Evolutionary conservation across 2,329 filamentous ascomycete species (phyloP).

Genomic region (Neofusicoccum kwambonambiense): DNA sequence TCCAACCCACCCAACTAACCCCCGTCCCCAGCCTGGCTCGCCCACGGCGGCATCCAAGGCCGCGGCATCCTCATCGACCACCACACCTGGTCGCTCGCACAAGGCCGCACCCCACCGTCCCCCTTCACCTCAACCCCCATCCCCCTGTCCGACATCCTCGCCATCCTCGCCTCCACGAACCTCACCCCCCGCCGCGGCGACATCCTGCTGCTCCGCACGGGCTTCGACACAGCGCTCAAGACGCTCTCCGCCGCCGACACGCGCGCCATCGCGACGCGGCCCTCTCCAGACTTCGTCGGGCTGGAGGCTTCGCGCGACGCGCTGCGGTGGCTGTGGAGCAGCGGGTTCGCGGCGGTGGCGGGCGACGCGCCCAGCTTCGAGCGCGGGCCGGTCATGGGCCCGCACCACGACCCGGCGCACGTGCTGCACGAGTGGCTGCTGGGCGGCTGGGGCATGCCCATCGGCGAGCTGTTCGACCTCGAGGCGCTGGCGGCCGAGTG

Average conservation of each 20-base stretch:
- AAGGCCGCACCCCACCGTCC: conserved; percentile 10
- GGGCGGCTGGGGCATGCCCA: conserved; percentile 51
- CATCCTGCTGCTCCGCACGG: conserved; percentile 40
- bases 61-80: conserved; percentile 19
- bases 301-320: conserved; percentile 38
- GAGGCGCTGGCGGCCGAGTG: conserved; percentile 53
- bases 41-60: conserved; percentile 14
- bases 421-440: conserved; percentile 44
- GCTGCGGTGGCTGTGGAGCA: conserved; percentile 49
- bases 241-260: conserved; percentile 24
- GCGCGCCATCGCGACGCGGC: conserved; percentile 28
- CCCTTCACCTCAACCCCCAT: conserved; percentile 18
- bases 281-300: conserved; percentile 38
- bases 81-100: neutral
- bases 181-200: conserved; percentile 21
- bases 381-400: conserved; percentile 38
- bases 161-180: conserved; percentile 17
- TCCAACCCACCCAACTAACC: neutral
- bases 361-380: conserved; percentile 47
- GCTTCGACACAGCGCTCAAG: conserved; percentile 35
- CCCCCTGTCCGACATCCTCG: conserved; percentile 20
- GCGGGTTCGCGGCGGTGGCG: conserved; percentile 47
- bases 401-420: conserved; percentile 29
- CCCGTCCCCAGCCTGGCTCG: conserved; percentile 4
- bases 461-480: conserved; percentile 46